Conservation (phyloP, 768 basidiomycete genomes). For the Coprinopsis strossmayeri region DNA sequence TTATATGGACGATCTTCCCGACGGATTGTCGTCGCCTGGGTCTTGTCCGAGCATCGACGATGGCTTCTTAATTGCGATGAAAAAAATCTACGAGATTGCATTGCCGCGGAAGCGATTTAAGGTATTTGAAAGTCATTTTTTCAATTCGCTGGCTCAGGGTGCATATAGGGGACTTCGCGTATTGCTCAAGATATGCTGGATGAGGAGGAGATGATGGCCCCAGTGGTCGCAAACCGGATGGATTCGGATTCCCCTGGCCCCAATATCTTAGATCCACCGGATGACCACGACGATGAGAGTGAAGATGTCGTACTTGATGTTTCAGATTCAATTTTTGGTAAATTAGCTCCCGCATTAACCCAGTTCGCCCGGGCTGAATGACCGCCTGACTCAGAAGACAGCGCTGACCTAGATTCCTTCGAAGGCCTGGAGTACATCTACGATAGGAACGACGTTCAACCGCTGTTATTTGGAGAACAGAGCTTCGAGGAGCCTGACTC, state of each 20-base stretch:
- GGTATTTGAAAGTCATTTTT: constrained; percentile 22
- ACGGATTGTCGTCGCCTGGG: not conserved
- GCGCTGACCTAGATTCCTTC: no score
- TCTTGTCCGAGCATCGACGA: constrained; percentile 16
- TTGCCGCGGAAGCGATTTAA: constrained; percentile 39
- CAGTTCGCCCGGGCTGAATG: not conserved
- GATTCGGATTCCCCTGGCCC: no score
- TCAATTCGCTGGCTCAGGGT: not conserved
- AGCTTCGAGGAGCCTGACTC: no score
- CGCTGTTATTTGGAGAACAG: no score
- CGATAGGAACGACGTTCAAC: no score
- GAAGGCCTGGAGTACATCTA: no score
- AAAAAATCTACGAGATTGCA: constrained; percentile 34
- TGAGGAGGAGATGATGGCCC: not conserved
- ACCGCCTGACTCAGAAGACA: not conserved
- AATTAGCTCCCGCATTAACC: not conserved
- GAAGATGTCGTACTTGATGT: not conserved
- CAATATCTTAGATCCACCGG: not conserved
- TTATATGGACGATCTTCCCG: not conserved
- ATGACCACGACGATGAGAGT: not conserved
- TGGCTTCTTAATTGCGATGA: constrained; percentile 34
- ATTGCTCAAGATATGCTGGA: not conserved
- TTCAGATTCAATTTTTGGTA: not conserved
- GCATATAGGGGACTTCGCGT: constrained; percentile 12
- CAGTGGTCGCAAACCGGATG: no score